Percentiles rank a stretch among this genome's conserved stretches.
These are phyloP conservation scores for Neurospora tetraspora DNA, from an alignment of 495 filamentous ascomycete genomes.

Conservation along the genomic window DNA sequence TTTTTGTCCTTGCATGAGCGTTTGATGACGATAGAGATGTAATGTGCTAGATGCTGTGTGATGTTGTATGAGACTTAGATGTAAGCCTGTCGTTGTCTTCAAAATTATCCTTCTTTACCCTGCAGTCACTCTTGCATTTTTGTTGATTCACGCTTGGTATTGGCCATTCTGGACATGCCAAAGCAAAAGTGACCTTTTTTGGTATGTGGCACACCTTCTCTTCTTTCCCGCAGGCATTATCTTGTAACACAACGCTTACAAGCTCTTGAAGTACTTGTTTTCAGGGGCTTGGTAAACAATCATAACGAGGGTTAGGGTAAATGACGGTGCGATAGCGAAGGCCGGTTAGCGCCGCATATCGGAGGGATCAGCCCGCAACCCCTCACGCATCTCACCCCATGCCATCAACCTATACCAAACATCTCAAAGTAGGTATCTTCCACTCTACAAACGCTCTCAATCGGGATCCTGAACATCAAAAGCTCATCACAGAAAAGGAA, in stretches of 20 bases:
- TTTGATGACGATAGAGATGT: background rate
- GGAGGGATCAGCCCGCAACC: background rate
- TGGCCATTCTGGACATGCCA: background rate
- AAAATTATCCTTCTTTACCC: background rate
- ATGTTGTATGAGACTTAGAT: background rate
- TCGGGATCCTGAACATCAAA: too few species aligned
- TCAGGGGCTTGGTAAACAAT: background rate
- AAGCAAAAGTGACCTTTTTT: background rate
- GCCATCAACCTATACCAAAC: background rate
- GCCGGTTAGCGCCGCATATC: background rate
- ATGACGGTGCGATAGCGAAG: background rate
- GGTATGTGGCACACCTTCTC: background rate
- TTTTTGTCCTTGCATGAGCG: background rate
- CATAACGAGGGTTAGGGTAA: background rate
- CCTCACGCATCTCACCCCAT: background rate
- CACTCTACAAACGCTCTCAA: too few species aligned
- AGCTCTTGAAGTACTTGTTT: background rate
- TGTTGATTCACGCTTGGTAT: background rate
- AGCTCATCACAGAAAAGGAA: background rate
- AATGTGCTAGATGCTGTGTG: background rate
- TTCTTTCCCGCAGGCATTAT: background rate
- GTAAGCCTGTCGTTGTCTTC: background rate
- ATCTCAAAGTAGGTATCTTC: background rate
- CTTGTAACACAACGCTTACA: background rate
- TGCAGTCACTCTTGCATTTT: background rate